Conservation (phyloP, 2,329 filamentous ascomycete genomes). For the Coleophoma crateriformis region DNA sequence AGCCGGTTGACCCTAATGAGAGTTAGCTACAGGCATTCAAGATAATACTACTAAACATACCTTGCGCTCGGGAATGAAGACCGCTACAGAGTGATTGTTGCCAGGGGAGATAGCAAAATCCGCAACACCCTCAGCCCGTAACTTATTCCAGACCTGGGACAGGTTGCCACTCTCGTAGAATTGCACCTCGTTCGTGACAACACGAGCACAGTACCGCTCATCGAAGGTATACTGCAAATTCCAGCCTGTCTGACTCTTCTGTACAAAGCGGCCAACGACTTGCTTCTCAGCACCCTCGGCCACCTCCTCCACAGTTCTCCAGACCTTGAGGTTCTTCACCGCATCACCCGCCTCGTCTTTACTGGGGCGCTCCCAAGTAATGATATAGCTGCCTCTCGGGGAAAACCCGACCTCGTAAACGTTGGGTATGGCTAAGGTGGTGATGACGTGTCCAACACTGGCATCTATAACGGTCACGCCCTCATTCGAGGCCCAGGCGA, state of each 20-base stretch:
- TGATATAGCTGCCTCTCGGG: conserved; percentile 83
- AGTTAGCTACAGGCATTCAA: too few species aligned
- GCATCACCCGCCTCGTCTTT: conserved; percentile 95
- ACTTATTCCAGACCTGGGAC: conserved; percentile 86
- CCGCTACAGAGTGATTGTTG: conserved; percentile 84
- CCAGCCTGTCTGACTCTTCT: conserved; percentile 94
- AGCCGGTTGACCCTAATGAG: conserved; percentile 75
- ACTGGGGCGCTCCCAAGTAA: conserved; percentile 89
- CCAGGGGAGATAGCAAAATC: conserved; percentile 89
- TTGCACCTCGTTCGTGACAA: conserved; percentile 95
- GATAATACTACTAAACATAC: conserved; percentile 37
- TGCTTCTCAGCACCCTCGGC: conserved; percentile 59
- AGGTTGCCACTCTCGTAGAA: conserved; percentile 90
- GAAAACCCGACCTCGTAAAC: conserved; percentile 96
- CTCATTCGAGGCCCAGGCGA: conserved; percentile 88
- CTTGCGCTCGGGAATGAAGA: conserved; percentile 95
- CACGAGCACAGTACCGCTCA: conserved; percentile 86
- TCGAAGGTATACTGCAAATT: conserved; percentile 95
- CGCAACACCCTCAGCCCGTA: conserved; percentile 82
- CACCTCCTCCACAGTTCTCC: conserved; percentile 72
- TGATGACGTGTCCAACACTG: conserved; percentile 66
- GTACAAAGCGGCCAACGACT: conserved; percentile 84
- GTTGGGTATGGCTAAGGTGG: conserved; percentile 71
- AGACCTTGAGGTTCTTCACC: conserved; percentile 94
- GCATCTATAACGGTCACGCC: conserved; percentile 82